These are phyloP conservation scores for Krasilnikovozyma curviuscula DNA, from an alignment of 768 basidiomycete species.

Conservation along the genomic window DNA sequence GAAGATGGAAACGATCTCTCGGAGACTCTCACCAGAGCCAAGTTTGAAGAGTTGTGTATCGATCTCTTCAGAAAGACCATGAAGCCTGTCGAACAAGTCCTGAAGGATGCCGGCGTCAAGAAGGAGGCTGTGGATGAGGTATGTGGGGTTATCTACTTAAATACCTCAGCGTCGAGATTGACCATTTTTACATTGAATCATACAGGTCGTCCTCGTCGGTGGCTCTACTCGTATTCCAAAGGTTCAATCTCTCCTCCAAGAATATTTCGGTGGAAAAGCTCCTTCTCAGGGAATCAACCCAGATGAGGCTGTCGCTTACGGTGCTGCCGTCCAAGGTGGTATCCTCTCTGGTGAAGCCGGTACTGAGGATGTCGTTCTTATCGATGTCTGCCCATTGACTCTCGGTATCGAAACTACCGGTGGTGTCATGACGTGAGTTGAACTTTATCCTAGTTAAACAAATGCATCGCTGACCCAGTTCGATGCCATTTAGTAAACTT, in stretches of 20 bases:
- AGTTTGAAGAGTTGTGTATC: slow-evolving; percentile 97
- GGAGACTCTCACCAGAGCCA: slow-evolving; percentile 90
- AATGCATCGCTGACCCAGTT: not conserved
- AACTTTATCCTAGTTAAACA: not conserved
- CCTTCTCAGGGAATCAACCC: slow-evolving; percentile 98
- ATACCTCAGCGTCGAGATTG: not conserved
- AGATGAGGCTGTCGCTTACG: slow-evolving; percentile 96
- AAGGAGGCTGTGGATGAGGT: slow-evolving; percentile 92
- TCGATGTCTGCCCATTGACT: slow-evolving; percentile 90
- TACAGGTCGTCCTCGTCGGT: slow-evolving; percentile 68
- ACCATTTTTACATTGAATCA: not conserved
- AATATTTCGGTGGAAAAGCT: slow-evolving; percentile 91
- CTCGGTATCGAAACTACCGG: slow-evolving; percentile 99
- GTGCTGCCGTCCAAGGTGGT: slow-evolving; percentile 96
- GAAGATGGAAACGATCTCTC: slow-evolving; percentile 93
- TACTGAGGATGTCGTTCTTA: slow-evolving; percentile 74
- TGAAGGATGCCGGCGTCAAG: slow-evolving; percentile 94
- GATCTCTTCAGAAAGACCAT: slow-evolving; percentile 98
- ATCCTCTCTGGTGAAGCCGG: slow-evolving; percentile 89
- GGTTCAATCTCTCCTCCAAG: slow-evolving; percentile 93
- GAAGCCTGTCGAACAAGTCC: slow-evolving; percentile 96
- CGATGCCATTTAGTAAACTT: slow-evolving; percentile 37
- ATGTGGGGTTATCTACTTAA: slow-evolving; percentile 13
- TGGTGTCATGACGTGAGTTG: slow-evolving; percentile 59
- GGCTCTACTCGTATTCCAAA: slow-evolving; percentile 99